Conservation (phyloP, 805 yeast species). For the Zygosaccharomyces gambellarensis region DNA sequence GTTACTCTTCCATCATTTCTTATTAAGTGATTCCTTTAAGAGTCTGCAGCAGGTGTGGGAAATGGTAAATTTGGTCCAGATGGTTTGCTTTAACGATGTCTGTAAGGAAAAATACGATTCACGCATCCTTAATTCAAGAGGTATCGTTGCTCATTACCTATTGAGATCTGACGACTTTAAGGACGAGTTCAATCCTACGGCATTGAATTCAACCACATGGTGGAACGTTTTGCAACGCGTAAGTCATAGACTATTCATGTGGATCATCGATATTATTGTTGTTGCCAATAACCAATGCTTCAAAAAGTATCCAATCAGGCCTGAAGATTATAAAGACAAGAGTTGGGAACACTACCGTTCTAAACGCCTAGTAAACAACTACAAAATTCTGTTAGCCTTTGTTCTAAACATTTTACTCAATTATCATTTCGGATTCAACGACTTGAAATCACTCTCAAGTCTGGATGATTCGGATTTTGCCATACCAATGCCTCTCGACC, state of each 20-base stretch:
- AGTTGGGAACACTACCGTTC: conserved; percentile 34
- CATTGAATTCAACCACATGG: conserved; percentile 31
- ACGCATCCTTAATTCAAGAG: conserved; percentile 31
- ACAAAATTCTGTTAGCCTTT: conserved; percentile 40
- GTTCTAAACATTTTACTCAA: conserved; percentile 41
- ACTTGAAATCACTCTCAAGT: conserved; percentile 29
- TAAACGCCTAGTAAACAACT: conserved; percentile 36
- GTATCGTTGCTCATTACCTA: conserved; percentile 32
- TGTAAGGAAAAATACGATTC: conserved; percentile 30
- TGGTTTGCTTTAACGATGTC: conserved; percentile 31
- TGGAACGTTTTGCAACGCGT: conserved; percentile 33
- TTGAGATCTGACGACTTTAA: conserved; percentile 30
- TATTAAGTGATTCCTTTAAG: conserved; percentile 20
- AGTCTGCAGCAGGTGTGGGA: conserved; percentile 30
- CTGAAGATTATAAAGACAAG: conserved; percentile 18
- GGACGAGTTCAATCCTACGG: conserved; percentile 30
- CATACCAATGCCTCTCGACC: conserved; percentile 29
- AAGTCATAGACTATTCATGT: conserved; percentile 32
- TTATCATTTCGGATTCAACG: conserved; percentile 48
- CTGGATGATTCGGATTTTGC: conserved; percentile 24
- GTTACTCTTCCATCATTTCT: conserved; percentile 32
- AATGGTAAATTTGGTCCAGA: conserved; percentile 29
- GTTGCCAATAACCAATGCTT: conserved; percentile 35
- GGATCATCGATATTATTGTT: conserved; percentile 34
- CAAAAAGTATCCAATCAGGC: conserved; percentile 31